Conservation (phyloP, 768 basidiomycete species). For the Xerocomellus intermedius region DNA sequence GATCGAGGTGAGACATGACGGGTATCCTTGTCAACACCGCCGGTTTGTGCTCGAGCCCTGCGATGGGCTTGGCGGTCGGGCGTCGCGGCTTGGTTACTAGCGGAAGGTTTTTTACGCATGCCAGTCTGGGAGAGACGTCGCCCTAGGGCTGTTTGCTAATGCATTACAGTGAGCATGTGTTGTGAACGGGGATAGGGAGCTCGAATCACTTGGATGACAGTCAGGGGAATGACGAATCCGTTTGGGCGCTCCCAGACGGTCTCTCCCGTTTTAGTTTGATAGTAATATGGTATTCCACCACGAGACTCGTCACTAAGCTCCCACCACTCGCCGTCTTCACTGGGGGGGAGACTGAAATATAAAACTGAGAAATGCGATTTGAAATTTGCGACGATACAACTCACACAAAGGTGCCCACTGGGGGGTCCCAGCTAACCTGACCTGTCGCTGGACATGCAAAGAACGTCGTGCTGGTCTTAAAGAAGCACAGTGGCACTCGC, state of each 20-base stretch:
- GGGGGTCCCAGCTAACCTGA: constrained; percentile 91
- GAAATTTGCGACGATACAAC: constrained; percentile 28
- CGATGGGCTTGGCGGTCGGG: constrained; percentile 35
- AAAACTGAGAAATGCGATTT: constrained; percentile 16
- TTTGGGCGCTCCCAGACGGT: constrained; percentile 92
- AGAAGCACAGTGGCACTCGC: constrained; percentile 4
- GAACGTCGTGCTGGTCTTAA: constrained; percentile 64
- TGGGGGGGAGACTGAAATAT: constrained; percentile 69
- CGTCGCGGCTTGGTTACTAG: constrained; percentile 13
- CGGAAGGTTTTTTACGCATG: constrained; percentile 24
- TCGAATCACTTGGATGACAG: constrained; percentile 73
- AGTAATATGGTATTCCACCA: constrained; percentile 87
- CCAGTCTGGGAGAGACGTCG: constrained; percentile 65
- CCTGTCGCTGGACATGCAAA: constrained; percentile 93
- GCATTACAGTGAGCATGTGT: constrained; percentile 5
- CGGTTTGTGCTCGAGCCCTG: constrained; percentile 38
- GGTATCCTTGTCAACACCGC: constrained; percentile 33
- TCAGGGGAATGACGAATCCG: constrained; percentile 89
- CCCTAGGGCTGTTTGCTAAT: constrained; percentile 68
- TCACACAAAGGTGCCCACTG: constrained; percentile 85
- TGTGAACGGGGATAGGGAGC: not conserved
- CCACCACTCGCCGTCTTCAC: constrained; percentile 92
- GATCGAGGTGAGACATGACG: constrained; percentile 33
- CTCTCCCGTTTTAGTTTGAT: constrained; percentile 88
- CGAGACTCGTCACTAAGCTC: constrained; percentile 83